Percentiles rank a stretch among this genome's conserved stretches.
Evolutionary conservation across 164 flowering plant genomes (phyloP).

Genomic region (Tinospora cordifolia): DNA sequence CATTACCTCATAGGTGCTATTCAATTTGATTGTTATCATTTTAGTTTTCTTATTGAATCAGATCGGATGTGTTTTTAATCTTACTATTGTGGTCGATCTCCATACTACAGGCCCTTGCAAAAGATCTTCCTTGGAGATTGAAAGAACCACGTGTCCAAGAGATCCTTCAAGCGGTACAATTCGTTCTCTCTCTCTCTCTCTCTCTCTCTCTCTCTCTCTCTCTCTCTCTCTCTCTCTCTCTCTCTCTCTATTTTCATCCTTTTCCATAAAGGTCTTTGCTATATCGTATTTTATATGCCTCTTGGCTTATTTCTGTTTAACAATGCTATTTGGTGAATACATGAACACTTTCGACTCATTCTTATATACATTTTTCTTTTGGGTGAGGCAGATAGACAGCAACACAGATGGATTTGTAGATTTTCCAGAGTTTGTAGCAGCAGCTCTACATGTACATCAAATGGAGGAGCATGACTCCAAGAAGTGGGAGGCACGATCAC

Average conservation of each 20-base stretch:
- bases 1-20: not conserved
- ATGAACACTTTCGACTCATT: not conserved
- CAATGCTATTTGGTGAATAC: too few species aligned
- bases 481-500: conserved; percentile 75
- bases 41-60: not conserved
- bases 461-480: conserved; percentile 78
- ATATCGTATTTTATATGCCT: not conserved
- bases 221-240: not conserved
- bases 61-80: not conserved
- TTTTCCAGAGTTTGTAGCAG: conserved; percentile 93
- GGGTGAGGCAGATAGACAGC: conserved; percentile 74
- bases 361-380: conserved; percentile 1
- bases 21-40: not conserved
- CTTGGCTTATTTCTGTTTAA: not conserved
- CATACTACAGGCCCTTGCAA: conserved; percentile 85
- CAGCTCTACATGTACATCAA: conserved; percentile 88
- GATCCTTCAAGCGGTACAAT: conserved; percentile 83
- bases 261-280: not conserved
- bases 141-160: conserved; percentile 83
- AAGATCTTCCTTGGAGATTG: conserved; percentile 91
- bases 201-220: too few species aligned
- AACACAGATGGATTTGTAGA: conserved; percentile 96
- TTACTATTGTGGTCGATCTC: conserved; percentile 7
- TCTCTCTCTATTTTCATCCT: not conserved
- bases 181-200: conserved; percentile 6